Conservation (phyloP, 305 asterid species). For the Ajuga reptans region DNA sequence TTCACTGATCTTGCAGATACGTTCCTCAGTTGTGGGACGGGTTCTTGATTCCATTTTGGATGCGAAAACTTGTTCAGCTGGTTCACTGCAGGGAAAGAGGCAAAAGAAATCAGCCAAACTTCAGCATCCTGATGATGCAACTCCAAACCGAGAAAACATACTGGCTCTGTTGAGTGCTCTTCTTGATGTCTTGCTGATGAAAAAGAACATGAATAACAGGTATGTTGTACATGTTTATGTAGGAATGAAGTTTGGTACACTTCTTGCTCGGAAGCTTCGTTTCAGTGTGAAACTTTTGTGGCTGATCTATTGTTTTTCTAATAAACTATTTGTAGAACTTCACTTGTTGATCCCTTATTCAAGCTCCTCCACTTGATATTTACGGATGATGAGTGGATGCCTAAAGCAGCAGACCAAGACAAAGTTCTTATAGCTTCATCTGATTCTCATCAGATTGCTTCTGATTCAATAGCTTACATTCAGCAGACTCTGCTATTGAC, state of each 20-base stretch:
- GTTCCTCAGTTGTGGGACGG: slow-evolving; percentile 39
- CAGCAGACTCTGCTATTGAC: slow-evolving; percentile 64
- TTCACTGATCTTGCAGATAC: slow-evolving; percentile 48
- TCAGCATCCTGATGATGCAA: slow-evolving; percentile 30
- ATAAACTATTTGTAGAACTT: slow-evolving; percentile 41
- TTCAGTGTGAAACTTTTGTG: neutral
- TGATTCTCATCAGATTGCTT: slow-evolving; percentile 30
- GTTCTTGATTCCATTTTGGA: slow-evolving; percentile 49
- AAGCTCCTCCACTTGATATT: slow-evolving; percentile 53
- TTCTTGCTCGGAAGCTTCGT: slow-evolving; percentile 8
- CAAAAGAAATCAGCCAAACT: slow-evolving; percentile 35
- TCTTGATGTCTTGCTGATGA: slow-evolving; percentile 72
- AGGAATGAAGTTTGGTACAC: neutral
- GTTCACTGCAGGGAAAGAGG: slow-evolving; percentile 49
- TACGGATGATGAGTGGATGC: slow-evolving; percentile 38
- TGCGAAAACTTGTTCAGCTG: slow-evolving; percentile 30
- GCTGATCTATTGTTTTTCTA: slow-evolving; percentile 7
- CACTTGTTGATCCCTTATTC: slow-evolving; percentile 63
- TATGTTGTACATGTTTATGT: slow-evolving; percentile 20
- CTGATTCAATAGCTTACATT: slow-evolving; percentile 41
- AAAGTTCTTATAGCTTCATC: slow-evolving; percentile 27
- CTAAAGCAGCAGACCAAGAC: slow-evolving; percentile 34
- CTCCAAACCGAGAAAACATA: slow-evolving; percentile 34
- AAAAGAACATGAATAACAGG: slow-evolving; percentile 71
- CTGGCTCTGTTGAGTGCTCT: slow-evolving; percentile 50